These are phyloP conservation scores for Linum tenue DNA, from an alignment of 345 rosid genomes.

Conservation along the genomic window DNA sequence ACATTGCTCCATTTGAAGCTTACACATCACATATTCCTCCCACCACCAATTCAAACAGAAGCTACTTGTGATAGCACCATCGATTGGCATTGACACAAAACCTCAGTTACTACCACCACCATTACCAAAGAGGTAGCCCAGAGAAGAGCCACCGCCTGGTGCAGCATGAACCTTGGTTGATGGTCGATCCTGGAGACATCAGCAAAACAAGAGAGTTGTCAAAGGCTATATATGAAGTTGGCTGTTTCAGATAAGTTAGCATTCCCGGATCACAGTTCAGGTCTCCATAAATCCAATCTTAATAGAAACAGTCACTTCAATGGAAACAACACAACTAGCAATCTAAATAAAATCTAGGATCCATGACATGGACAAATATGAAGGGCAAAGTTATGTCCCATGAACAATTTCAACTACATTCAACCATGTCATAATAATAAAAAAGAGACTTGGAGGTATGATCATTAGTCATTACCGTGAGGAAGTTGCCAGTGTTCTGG, in stretches of 20 bases:
- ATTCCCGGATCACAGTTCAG: background rate
- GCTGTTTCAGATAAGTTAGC: background rate
- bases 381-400: background rate
- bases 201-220: background rate
- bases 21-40: background rate
- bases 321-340: background rate
- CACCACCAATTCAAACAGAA: background rate
- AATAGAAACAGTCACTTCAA: background rate
- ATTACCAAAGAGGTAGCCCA: conserved; percentile 19
- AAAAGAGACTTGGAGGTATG: background rate
- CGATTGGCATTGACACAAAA: too few species aligned
- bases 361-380: background rate
- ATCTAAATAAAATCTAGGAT: background rate
- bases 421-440: background rate
- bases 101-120: conserved; percentile 18
- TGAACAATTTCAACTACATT: background rate
- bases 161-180: conserved; percentile 29
- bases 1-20: background rate
- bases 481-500: conserved; percentile 75
- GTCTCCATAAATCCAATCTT: background rate
- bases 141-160: conserved; percentile 28
- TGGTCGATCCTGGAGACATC: conserved; percentile 20
- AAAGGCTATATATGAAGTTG: too few species aligned
- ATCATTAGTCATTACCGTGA: conserved; percentile 39
- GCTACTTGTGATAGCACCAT: too few species aligned